phyloP scores from a whole-genome alignment of 805 yeast genomes.

The Lachancea meyersii region DNA sequence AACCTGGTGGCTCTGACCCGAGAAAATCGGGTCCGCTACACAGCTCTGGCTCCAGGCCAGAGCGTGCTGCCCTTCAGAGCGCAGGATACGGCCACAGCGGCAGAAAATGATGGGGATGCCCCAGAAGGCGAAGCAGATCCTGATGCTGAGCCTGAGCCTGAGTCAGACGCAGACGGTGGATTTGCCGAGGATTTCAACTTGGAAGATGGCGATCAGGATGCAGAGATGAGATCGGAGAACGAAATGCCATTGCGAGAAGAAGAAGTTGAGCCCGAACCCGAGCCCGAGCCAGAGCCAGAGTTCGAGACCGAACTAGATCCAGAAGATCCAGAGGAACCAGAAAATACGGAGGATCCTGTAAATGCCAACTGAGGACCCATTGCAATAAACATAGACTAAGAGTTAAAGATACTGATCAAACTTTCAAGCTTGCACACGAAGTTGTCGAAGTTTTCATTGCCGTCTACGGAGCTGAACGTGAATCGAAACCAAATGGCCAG shows the following conservation, averaged over 20 bases:
- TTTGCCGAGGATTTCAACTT: constrained; percentile 8
- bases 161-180: constrained; percentile 8
- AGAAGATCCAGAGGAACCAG: constrained; percentile 1
- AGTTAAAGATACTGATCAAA: no score
- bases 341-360: neutral
- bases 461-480: no score
- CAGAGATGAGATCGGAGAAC: constrained; percentile 15
- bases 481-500: no score
- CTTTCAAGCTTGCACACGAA: no score
- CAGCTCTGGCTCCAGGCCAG: constrained; percentile 17
- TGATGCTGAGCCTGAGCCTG: constrained; percentile 12
- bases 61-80: constrained; percentile 8
- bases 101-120: constrained; percentile 6
- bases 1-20: constrained; percentile 19
- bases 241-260: constrained; percentile 13
- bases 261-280: constrained; percentile 12
- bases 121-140: constrained; percentile 9
- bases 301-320: constrained; percentile 11
- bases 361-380: neutral
- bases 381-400: no score
- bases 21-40: constrained; percentile 26
- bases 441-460: no score
- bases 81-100: constrained; percentile 7
- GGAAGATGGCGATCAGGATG: constrained; percentile 1
- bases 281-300: constrained; percentile 13